Evolutionary conservation across 208 protist genomes (phyloP).

Genomic region (Leishmania arabica): DNA sequence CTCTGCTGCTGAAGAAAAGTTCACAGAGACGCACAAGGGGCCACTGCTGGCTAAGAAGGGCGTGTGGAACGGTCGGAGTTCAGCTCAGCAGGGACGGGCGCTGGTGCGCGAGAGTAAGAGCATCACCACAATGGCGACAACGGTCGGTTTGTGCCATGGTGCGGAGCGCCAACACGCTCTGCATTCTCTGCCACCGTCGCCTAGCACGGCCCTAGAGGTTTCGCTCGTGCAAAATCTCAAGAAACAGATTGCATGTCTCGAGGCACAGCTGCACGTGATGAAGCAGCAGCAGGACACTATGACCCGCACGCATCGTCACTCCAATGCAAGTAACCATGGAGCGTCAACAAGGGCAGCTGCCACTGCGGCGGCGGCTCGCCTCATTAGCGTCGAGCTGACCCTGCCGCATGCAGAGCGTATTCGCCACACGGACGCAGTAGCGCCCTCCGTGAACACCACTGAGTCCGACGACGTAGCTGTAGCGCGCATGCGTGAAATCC

Average conservation of each 20-base stretch:
- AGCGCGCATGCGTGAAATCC: slow-evolving; percentile 12
- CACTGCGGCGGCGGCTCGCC: background rate
- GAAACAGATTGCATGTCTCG: slow-evolving; percentile 61
- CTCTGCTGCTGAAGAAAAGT: background rate
- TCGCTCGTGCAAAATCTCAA: slow-evolving; percentile 73
- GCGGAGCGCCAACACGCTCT: no score
- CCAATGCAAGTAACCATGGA: no score
- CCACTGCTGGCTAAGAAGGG: background rate
- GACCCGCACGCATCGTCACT: background rate
- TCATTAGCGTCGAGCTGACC: background rate
- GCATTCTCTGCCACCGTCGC: background rate
- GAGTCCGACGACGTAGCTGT: background rate
- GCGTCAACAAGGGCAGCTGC: background rate
- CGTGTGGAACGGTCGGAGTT: no score
- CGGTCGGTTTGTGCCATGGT: background rate
- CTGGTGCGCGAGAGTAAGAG: background rate
- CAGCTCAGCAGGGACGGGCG: background rate
- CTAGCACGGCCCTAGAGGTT: slow-evolving; percentile 30
- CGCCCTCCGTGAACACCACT: background rate
- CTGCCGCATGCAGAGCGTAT: slow-evolving; percentile 10
- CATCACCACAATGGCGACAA: background rate
- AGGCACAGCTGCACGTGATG: slow-evolving; percentile 48
- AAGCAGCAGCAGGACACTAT: slow-evolving; percentile 29
- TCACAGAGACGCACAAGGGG: background rate
- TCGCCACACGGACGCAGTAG: slow-evolving; percentile 1